A percentile compares a stretch with the other conserved stretches of the same genome.
Evolutionary conservation across 2,329 filamentous ascomycete genomes (phyloP).

Genomic region (Juglanconis sp.): DNA sequence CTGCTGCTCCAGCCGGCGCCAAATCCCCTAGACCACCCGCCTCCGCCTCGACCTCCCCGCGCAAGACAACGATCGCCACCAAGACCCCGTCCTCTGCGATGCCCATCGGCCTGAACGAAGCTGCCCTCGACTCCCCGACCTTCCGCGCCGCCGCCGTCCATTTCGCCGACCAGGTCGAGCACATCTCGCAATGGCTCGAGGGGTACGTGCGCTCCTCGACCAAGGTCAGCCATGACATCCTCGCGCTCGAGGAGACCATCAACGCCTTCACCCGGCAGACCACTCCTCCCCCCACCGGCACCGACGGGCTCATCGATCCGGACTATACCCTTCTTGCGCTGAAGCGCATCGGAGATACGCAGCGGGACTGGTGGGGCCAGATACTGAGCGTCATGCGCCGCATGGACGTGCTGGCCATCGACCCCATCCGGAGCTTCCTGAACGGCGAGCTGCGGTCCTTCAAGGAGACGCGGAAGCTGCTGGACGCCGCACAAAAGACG

Average conservation of each 20-base stretch:
- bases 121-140: slow-evolving; percentile 91
- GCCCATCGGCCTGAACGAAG: slow-evolving; percentile 88
- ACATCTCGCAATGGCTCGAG: slow-evolving; percentile 87
- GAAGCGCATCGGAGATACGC: slow-evolving; percentile 78
- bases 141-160: slow-evolving; percentile 85
- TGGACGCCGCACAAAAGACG: slow-evolving; percentile 78
- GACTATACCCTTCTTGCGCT: slow-evolving; percentile 90
- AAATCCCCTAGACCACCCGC: neutral
- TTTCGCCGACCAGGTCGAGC: slow-evolving; percentile 88
- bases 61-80: neutral
- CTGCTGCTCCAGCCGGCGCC: slow-evolving; percentile 6
- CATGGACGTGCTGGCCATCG: slow-evolving; percentile 72
- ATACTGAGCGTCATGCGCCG: slow-evolving; percentile 71
- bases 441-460: slow-evolving; percentile 77
- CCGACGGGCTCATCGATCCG: slow-evolving; percentile 85
- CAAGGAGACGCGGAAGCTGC: slow-evolving; percentile 73
- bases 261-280: slow-evolving; percentile 73
- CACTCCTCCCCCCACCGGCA: slow-evolving; percentile 68
- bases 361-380: slow-evolving; percentile 82
- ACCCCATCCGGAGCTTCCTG: slow-evolving; percentile 79
- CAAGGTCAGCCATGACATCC: slow-evolving; percentile 59
- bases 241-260: slow-evolving; percentile 74
- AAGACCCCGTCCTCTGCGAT: slow-evolving; percentile 40
- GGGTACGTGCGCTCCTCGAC: slow-evolving; percentile 52
- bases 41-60: neutral